Conservation (phyloP, 345 rosid genomes). For the Linum tenue region DNA sequence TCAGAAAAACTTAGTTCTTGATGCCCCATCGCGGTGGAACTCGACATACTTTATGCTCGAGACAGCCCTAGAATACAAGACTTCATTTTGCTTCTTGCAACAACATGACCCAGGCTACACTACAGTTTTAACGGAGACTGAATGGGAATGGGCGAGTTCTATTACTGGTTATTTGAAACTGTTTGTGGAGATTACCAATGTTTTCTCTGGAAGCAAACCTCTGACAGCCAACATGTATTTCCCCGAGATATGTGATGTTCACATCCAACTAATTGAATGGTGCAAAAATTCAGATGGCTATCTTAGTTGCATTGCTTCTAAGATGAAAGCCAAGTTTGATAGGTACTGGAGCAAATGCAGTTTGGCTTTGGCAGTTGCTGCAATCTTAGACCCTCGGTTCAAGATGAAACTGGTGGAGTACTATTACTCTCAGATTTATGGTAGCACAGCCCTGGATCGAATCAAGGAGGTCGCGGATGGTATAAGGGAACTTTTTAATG, state of each 20-base stretch:
- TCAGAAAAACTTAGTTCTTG: constrained; percentile 50
- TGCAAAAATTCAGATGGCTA: constrained; percentile 70
- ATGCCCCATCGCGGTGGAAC: constrained; percentile 54
- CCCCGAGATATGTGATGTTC: constrained; percentile 73
- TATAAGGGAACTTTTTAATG: constrained; percentile 67
- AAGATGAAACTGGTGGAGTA: constrained; percentile 93
- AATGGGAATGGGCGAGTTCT: constrained; percentile 9
- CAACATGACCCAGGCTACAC: neutral
- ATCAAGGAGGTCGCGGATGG: constrained; percentile 81
- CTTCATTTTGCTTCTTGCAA: constrained; percentile 14
- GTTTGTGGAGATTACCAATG: neutral
- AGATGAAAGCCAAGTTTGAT: constrained; percentile 79
- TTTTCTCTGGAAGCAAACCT: constrained; percentile 37
- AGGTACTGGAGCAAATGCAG: constrained; percentile 86
- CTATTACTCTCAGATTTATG: constrained; percentile 86
- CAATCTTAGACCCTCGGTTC: constrained; percentile 86
- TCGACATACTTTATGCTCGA: constrained; percentile 78
- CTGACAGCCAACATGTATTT: constrained; percentile 84
- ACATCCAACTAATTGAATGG: constrained; percentile 82
- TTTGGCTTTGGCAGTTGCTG: constrained; percentile 76
- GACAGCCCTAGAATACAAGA: constrained; percentile 54
- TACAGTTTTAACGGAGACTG: neutral
- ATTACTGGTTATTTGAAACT: neutral
- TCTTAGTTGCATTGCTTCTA: constrained; percentile 47
- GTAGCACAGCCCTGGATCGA: constrained; percentile 72